Percentiles rank a stretch among this genome's conserved stretches.
These are phyloP conservation scores for Trichoderma citrinoviride DNA, from an alignment of 2,329 filamentous ascomycete species.

Conservation along the genomic window DNA sequence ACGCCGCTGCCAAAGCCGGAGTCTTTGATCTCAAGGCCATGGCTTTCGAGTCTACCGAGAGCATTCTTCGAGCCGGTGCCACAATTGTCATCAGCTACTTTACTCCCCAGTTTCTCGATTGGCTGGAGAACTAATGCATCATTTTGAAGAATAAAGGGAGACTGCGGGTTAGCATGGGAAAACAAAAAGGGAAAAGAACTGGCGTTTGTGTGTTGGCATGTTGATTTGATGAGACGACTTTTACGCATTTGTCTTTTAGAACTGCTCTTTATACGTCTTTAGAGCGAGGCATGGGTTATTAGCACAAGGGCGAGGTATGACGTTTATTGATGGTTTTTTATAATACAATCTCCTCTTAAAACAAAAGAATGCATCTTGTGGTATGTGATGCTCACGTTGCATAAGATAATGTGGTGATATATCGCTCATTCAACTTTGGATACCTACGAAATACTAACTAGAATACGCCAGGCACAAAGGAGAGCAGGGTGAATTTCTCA, in stretches of 20 bases:
- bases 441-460: background rate
- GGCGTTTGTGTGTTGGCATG: constrained; percentile 10
- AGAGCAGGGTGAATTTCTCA: background rate
- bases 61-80: constrained; percentile 87
- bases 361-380: background rate
- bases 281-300: background rate
- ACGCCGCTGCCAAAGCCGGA: constrained; percentile 90
- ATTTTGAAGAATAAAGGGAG: background rate
- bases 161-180: background rate
- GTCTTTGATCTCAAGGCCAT: constrained; percentile 94
- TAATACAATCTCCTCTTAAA: background rate
- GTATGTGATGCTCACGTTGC: background rate
- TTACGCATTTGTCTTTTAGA: background rate
- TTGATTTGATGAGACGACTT: background rate
- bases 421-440: background rate
- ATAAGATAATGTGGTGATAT: background rate
- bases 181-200: background rate
- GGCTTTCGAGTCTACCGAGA: constrained; percentile 92
- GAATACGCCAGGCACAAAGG: background rate
- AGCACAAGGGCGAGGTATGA: background rate
- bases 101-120: constrained; percentile 73
- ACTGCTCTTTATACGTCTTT: background rate
- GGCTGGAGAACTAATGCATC: constrained; percentile 53
- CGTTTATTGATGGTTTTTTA: background rate
- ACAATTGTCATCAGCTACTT: constrained; percentile 95